Evolutionary conservation across 768 basidiomycete genomes (phyloP).

Genomic region (Panus rudis): DNA sequence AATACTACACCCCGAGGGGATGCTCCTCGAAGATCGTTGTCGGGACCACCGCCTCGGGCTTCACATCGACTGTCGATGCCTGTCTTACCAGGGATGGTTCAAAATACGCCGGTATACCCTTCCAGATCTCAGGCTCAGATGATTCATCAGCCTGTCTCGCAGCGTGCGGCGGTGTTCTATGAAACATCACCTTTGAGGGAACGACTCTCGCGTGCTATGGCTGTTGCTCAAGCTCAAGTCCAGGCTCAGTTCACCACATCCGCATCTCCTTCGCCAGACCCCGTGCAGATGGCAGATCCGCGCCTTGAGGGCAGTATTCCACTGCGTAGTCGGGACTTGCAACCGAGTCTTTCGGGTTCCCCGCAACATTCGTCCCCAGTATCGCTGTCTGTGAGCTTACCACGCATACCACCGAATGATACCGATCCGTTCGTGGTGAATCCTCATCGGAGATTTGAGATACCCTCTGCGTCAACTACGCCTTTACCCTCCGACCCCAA

Average conservation of each 20-base stretch:
- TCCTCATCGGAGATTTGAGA: no score
- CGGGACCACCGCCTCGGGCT: constrained; percentile 22
- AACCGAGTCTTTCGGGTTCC: neutral
- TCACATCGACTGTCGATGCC: constrained; percentile 9
- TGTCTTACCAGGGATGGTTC: constrained; percentile 11
- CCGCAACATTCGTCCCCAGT: no score
- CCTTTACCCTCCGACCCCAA: constrained; percentile 7
- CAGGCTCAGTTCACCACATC: neutral
- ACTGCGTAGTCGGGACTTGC: constrained; percentile 1
- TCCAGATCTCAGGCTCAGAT: constrained; percentile 1
- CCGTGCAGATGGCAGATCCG: neutral
- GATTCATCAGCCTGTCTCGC: constrained; percentile 1
- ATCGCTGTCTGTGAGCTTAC: no score
- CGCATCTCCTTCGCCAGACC: neutral
- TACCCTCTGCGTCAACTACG: constrained; percentile 3
- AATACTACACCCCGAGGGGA: constrained; percentile 22
- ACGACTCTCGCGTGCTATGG: constrained; percentile 7
- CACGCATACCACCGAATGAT: no score
- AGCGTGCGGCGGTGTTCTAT: constrained; percentile 18
- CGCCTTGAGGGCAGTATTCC: neutral
- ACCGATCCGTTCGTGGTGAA: no score
- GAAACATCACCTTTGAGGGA: constrained; percentile 20
- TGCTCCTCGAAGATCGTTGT: constrained; percentile 27
- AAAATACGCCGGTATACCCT: constrained; percentile 10
- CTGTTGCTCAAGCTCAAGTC: constrained; percentile 6